Base-by-base conservation (phyloP, 495 filamentous ascomycete species). In the Daldinia caldariorum region DNA sequence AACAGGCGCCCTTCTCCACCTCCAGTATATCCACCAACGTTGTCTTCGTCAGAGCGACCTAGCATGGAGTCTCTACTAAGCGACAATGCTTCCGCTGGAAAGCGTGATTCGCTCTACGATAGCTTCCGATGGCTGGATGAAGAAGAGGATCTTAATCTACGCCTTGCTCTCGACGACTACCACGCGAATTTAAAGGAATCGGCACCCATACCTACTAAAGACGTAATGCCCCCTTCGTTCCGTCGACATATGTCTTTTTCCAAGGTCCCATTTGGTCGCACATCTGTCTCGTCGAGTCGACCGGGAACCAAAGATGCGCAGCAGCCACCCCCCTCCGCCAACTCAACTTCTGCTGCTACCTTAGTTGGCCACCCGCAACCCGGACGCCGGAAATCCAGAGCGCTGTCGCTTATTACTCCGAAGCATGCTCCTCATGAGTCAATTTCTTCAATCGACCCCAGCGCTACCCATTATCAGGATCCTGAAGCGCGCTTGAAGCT, bases 401-500 rank as follows among this genome's bases (percentile, higher is more conserved):
- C 83, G 10, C 58, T 85, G 47, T 87, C 82, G 20, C 78, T 84
- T 32, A 84, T 83, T 50, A 76, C 76, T 32, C 83, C 79, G 61
- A 87, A 76, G 66, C 80, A 81, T 76, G 77, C 75, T 76, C 66
- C 78, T 1, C 77, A 79, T 63, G 67, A 87, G 1, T 81, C 87
- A 10, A 83, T 85, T 32, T 78, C 86, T 10, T 85, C 83, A 57
- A 88, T 93, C 58, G 92, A 94, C 75, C 86, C 91, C 20, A 83
- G 85, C 47, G 91, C 93, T 0, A 87, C 90, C 45, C 90, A 97
- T 77, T 97, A 97, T 72, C 92, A 92, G 77, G 93, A 98, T 67
- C 93, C 94, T 0, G 92, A 97, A 75, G 92, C 94, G 39, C 88
- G 94, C 39, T 79, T 94, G 54, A 97, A 94, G 76, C 81, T 97